phyloP scores from a whole-genome alignment of 2,329 filamentous ascomycete genomes.

The Aspergillus awamori region DNA sequence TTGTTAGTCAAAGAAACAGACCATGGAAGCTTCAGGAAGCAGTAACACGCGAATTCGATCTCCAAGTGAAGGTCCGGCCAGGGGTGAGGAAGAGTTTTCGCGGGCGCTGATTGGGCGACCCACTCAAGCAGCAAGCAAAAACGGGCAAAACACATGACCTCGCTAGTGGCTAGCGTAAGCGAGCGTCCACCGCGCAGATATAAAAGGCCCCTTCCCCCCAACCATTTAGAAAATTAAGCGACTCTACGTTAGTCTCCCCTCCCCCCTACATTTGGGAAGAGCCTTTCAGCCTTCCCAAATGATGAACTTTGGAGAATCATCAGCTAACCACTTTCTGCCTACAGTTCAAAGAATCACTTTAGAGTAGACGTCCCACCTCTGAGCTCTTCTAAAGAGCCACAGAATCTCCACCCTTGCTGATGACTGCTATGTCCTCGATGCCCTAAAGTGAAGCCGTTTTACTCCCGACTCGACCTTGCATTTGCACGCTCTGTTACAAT shows the following conservation, averaged over 20 bases:
- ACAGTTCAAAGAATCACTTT: slow-evolving; percentile 84
- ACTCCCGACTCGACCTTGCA: slow-evolving; percentile 47
- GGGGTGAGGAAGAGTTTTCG: not conserved
- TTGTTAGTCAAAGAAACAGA: not conserved
- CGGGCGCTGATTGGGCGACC: slow-evolving; percentile 4
- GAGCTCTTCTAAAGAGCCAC: slow-evolving; percentile 90
- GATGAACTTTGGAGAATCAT: slow-evolving; percentile 1
- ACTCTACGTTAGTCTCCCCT: slow-evolving; percentile 45
- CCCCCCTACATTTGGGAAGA: slow-evolving; percentile 28
- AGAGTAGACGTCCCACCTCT: slow-evolving; percentile 92
- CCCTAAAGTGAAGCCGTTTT: slow-evolving; percentile 81
- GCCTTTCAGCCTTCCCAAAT: not conserved
- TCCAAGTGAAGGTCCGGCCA: not conserved
- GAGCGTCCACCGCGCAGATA: slow-evolving; percentile 18
- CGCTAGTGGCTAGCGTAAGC: slow-evolving; percentile 33
- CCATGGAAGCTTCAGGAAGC: not conserved
- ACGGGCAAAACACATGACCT: slow-evolving; percentile 24
- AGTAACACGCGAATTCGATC: not conserved
- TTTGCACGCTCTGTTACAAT: slow-evolving; percentile 20
- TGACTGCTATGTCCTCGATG: slow-evolving; percentile 80
- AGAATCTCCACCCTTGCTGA: slow-evolving; percentile 93
- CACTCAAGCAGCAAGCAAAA: slow-evolving; percentile 19
- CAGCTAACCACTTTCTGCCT: slow-evolving; percentile 25
- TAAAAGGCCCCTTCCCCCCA: slow-evolving; percentile 31
- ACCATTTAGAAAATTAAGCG: slow-evolving; percentile 43